These are phyloP conservation scores for Monosporascus cannonballus DNA, from an alignment of 2,329 filamentous ascomycete genomes.

Conservation along the genomic window DNA sequence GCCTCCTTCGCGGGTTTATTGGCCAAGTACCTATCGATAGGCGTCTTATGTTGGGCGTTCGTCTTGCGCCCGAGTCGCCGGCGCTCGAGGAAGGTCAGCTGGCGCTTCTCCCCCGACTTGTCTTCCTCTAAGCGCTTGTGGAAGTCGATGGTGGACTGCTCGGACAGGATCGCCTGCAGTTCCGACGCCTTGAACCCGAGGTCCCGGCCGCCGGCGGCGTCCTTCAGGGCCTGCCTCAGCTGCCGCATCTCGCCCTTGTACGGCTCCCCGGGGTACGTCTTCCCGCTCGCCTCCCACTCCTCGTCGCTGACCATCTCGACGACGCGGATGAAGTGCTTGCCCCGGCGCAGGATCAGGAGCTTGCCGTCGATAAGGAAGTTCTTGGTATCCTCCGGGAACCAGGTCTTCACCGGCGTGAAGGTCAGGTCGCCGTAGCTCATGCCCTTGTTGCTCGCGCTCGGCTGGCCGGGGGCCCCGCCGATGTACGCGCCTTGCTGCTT, in stretches of 20 bases:
- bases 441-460: conserved; percentile 18
- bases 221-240: conserved; percentile 27
- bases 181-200: conserved; percentile 1
- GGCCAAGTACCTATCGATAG: background rate
- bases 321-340: conserved; percentile 58
- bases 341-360: conserved; percentile 54
- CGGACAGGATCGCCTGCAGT: conserved; percentile 20
- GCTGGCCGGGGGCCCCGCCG: conserved; percentile 40
- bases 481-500: conserved; percentile 53
- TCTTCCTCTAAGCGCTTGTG: conserved; percentile 3
- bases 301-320: conserved; percentile 54
- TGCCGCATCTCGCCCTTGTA: conserved; percentile 41
- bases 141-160: conserved; percentile 15
- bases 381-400: conserved; percentile 49
- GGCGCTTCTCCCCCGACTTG: background rate
- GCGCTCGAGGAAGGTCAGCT: background rate
- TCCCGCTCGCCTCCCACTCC: conserved; percentile 42
- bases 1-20: background rate
- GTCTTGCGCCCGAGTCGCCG: background rate
- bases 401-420: conserved; percentile 57
- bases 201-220: conserved; percentile 4
- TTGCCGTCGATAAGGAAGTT: conserved; percentile 56
- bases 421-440: conserved; percentile 45
- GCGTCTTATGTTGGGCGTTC: background rate
- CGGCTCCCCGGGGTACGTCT: conserved; percentile 48